Evolutionary conservation across 306 rosid genomes (phyloP).

Genomic region (Mimosa pudica): DNA sequence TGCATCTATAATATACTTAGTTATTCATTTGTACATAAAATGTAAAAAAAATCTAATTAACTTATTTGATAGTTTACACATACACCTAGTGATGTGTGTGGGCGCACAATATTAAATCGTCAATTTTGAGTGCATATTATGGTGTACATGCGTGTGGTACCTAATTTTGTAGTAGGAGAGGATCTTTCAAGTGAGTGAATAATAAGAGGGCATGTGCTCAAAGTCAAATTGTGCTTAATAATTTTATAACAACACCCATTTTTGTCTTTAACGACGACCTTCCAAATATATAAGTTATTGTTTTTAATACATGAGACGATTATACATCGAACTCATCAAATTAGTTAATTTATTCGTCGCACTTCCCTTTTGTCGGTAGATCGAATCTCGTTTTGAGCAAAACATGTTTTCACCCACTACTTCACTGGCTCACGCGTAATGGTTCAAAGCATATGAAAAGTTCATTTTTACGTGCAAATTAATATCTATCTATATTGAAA

Average conservation of each 20-base stretch:
- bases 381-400: background rate
- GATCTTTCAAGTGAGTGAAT: background rate
- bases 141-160: background rate
- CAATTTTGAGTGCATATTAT: background rate
- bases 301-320: background rate
- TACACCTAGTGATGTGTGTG: background rate
- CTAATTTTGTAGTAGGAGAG: background rate
- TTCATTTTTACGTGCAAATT: too few relatives aligned
- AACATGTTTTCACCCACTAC: background rate
- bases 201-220: constrained; percentile 12
- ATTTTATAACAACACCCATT: background rate
- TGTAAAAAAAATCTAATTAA: background rate
- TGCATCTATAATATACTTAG: background rate
- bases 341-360: background rate
- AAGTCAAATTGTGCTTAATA: background rate
- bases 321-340: background rate
- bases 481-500: too few relatives aligned
- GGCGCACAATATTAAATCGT: background rate
- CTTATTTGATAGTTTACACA: background rate
- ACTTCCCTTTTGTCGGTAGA: background rate
- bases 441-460: background rate
- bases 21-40: background rate
- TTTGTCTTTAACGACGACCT: constrained; percentile 7
- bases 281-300: background rate
- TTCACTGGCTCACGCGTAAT: background rate